A percentile compares a stretch with the other conserved stretches of the same genome.
phyloP scores from a whole-genome alignment of 2,329 filamentous ascomycete species.

The Ophiostoma australiae region DNA sequence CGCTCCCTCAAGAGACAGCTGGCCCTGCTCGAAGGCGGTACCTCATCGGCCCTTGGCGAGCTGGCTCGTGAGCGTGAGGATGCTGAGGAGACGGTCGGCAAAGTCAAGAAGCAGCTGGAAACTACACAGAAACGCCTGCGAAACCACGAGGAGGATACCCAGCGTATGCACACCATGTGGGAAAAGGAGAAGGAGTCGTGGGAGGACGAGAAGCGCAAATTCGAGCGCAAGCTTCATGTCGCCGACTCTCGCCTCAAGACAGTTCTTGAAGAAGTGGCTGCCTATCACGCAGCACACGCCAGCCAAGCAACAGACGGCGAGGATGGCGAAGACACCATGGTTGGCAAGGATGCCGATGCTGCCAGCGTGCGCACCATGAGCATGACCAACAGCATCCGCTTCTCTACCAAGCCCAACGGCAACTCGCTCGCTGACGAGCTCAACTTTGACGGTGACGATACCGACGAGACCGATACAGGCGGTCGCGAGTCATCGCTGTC shows the following conservation, averaged over 20 bases:
- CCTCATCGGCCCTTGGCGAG: conserved; percentile 77
- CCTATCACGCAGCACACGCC: conserved; percentile 56
- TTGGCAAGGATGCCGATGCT: conserved; percentile 61
- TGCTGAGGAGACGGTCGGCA: conserved; percentile 64
- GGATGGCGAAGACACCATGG: conserved; percentile 50
- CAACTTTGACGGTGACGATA: conserved; percentile 75
- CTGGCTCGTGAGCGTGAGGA: conserved; percentile 81
- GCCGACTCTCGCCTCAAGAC: conserved; percentile 79
- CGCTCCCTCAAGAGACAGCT: conserved; percentile 80
- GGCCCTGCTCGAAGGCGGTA: conserved; percentile 79
- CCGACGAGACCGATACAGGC: conserved; percentile 65
- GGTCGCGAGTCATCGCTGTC: conserved; percentile 60
- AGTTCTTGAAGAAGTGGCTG: conserved; percentile 80
- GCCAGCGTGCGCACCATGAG: conserved; percentile 71
- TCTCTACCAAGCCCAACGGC: conserved; percentile 62
- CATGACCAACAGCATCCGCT: conserved; percentile 66
- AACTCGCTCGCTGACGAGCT: conserved; percentile 87
- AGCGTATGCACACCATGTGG: conserved; percentile 74
- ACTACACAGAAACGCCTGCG: conserved; percentile 69
- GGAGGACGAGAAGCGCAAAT: conserved; percentile 74
- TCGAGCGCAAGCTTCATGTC: conserved; percentile 84
- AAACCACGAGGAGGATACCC: conserved; percentile 75
- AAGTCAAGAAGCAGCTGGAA: conserved; percentile 74
- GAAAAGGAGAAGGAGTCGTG: conserved; percentile 77
- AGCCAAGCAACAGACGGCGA: conserved; percentile 41